A percentile compares a stretch with the other conserved stretches of the same genome.
phyloP scores from a whole-genome alignment of 768 basidiomycete species.

The Lentinula edodes region DNA sequence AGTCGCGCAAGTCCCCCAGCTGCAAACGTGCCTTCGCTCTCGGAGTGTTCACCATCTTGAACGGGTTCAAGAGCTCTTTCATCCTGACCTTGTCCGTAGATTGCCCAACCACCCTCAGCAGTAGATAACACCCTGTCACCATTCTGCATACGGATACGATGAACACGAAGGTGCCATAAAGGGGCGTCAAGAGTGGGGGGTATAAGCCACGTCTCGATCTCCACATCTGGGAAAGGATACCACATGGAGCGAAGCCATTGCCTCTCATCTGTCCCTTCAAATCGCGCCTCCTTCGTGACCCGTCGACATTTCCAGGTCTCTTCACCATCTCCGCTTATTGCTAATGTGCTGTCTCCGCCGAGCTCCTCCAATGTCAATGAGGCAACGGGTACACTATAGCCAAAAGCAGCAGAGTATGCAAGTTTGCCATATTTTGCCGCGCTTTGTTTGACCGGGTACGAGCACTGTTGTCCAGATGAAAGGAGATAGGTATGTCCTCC shows the following conservation, averaged over 20 bases:
- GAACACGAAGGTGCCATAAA: conserved; percentile 66
- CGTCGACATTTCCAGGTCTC: conserved; percentile 71
- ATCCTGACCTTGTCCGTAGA: conserved; percentile 42
- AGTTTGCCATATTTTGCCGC: conserved; percentile 78
- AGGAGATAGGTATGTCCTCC: conserved; percentile 66
- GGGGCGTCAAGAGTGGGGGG: conserved; percentile 54
- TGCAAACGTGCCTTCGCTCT: conserved; percentile 5
- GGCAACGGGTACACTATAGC: conserved; percentile 62
- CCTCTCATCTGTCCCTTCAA: conserved; percentile 30
- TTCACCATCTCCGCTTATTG: conserved; percentile 63
- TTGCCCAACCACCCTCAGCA: conserved; percentile 40
- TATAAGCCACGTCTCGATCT: conserved; percentile 71
- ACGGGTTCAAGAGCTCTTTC: conserved; percentile 35
- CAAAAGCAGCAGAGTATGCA: conserved; percentile 73
- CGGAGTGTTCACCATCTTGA: conserved; percentile 3
- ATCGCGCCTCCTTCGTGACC: conserved; percentile 53
- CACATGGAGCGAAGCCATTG: conserved; percentile 63
- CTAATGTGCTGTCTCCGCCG: conserved; percentile 66
- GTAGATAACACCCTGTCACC: conserved; percentile 7
- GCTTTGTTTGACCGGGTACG: conserved; percentile 73
- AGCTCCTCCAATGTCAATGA: conserved; percentile 51
- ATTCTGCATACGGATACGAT: conserved; percentile 30
- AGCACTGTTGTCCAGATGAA: conserved; percentile 74
- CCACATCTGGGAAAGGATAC: conserved; percentile 70
- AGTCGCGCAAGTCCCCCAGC: conserved; percentile 49